These are phyloP conservation scores for Amphibolis antarctica DNA, from an alignment of 106 monocot species.

Conservation along the genomic window DNA sequence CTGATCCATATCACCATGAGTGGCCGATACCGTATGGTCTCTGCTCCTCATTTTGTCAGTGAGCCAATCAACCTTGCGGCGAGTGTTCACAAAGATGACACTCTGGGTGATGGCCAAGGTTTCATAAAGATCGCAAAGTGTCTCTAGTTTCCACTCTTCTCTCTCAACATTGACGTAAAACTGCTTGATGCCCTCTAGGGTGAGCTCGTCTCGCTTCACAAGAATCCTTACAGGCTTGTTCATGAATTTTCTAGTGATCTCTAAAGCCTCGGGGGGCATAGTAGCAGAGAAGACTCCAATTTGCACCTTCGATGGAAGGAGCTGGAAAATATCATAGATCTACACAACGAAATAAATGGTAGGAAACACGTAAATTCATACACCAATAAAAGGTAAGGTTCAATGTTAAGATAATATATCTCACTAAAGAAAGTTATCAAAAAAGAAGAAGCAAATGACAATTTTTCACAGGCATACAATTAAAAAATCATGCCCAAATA, in stretches of 20 bases:
- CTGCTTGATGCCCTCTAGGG: constrained; percentile 17
- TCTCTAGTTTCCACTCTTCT: constrained; percentile 14
- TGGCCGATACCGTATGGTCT: not conserved
- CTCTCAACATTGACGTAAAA: constrained; percentile 10
- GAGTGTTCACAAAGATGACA: constrained; percentile 17
- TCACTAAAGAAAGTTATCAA: no score
- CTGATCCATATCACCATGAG: constrained; percentile 14
- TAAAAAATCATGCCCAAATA: no score
- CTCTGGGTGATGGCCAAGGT: constrained; percentile 14
- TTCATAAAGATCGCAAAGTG: constrained; percentile 13
- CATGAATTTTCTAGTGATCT: constrained; percentile 16
- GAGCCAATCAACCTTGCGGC: constrained; percentile 10
- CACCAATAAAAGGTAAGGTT: no score
- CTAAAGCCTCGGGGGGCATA: constrained; percentile 10
- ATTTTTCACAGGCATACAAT: no score
- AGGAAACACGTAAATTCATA: no score
- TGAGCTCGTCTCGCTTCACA: constrained; percentile 13
- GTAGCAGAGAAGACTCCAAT: constrained; percentile 14
- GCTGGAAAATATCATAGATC: constrained; percentile 14
- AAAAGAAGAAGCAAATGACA: no score
- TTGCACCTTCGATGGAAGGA: not conserved
- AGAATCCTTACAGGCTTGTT: constrained; percentile 15
- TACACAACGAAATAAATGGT: no score
- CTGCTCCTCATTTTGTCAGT: no score
- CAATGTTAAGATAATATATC: no score